These are phyloP conservation scores for Aspergillus spinulosporus DNA, from an alignment of 2,329 filamentous ascomycete species.

Conservation along the genomic window DNA sequence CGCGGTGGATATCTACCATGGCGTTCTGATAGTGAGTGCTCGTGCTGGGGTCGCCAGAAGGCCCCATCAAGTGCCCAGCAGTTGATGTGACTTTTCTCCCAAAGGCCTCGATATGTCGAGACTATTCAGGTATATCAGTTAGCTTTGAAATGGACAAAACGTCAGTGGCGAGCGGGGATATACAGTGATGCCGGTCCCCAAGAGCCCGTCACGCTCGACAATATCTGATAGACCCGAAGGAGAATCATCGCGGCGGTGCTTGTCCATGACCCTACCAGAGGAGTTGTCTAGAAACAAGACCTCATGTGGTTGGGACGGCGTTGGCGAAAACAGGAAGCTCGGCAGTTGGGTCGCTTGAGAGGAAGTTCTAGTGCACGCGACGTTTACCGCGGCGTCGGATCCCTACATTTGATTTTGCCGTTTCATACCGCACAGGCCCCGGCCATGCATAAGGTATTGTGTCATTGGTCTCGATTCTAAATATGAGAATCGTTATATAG, in stretches of 20 bases:
- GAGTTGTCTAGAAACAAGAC: constrained; percentile 24
- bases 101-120: constrained; percentile 87
- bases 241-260: constrained; percentile 48
- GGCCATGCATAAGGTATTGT: too few relatives aligned
- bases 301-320: constrained; percentile 27
- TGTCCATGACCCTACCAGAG: constrained; percentile 43
- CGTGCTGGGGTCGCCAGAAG: constrained; percentile 55
- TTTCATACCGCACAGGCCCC: constrained; percentile 1
- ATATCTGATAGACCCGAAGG: constrained; percentile 45
- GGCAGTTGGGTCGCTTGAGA: constrained; percentile 11
- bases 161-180: constrained; percentile 1
- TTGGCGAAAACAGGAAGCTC: not conserved
- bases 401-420: constrained; percentile 24
- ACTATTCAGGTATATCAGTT: constrained; percentile 50
- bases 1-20: constrained; percentile 84
- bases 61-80: constrained; percentile 82
- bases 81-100: constrained; percentile 93
- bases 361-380: constrained; percentile 29
- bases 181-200: constrained; percentile 53
- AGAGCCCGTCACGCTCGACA: constrained; percentile 46
- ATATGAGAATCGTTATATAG: too few relatives aligned
- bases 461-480: too few relatives aligned
- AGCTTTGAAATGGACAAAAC: not conserved
- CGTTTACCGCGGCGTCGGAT: constrained; percentile 30
- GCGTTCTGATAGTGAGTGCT: constrained; percentile 77